Base-by-base conservation (phyloP, 2,329 filamentous ascomycete genomes). In the Exserohilum rostratum region DNA sequence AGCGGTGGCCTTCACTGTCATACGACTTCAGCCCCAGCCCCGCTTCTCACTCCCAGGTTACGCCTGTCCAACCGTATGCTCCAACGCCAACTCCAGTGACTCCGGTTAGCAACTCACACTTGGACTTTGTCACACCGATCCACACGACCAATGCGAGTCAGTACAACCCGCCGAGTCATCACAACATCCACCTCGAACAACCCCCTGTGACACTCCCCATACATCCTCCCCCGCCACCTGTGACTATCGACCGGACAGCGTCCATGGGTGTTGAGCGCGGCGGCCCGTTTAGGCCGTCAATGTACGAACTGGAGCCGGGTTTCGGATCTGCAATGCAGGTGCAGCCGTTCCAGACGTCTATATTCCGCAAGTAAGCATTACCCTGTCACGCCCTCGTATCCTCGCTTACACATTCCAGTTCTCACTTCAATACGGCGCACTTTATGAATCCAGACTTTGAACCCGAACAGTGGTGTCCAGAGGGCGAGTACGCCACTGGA, bases 381-480 rank as follows among this genome's bases (percentile, higher is more conserved):
- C n/a, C 10, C 13, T 31, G 25, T 22, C 17, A n/a, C 20, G 6
- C 17, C 1, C 13, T 44, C 27, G 37, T 42, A n/a, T 20, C 31
- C 40, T 5, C 37, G 27, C 63, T 73, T 46, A 74, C 43, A 2
- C 7, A 6, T 6, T 30, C 31, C 39, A 82, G 79, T 63, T 82
- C 79, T 5, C 79, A 79, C 59, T 82, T 76, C 74, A 82, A 82
- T 52, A 79, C 79, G 17, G 79, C 80, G 5, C 80, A 83, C 66
- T 83, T 79, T 65, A 66, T 78, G 55, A 83, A 82, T 58, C 77
- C 79, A 17, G 78, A 82, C 29, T 83, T 83, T 61, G 78, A 82
- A 53, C 80, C 80, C 5, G 79, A 82, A 59, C 78, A 82, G 55
- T 82, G 80, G 80, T 74, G 72, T 57, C 80, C 80, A 3, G 78